These are phyloP conservation scores for Trichoderma asperelloides DNA, from an alignment of 495 filamentous ascomycete genomes.

Conservation along the genomic window DNA sequence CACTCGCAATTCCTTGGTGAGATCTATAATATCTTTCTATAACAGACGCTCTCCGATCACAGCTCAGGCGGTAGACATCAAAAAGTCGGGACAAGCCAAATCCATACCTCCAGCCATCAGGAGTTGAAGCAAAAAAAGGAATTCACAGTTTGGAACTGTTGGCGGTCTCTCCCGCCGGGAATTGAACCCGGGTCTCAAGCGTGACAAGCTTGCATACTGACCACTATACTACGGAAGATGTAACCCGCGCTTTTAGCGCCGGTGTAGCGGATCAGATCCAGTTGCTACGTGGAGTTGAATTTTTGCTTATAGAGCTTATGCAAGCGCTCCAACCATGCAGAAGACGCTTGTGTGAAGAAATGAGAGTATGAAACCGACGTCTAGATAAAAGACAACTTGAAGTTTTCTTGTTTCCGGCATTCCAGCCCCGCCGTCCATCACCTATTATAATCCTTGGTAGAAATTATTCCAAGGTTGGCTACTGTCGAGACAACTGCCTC, in stretches of 20 bases:
- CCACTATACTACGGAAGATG: conserved; percentile 13
- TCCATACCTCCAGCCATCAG: background rate
- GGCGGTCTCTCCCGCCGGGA: conserved; percentile 12
- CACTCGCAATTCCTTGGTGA: background rate
- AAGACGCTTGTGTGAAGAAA: no score
- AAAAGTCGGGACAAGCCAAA: no score
- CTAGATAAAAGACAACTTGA: background rate
- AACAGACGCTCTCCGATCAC: no score
- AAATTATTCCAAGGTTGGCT: no score
- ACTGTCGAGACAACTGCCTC: no score
- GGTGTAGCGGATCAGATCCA: conserved; percentile 8
- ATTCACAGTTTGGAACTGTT: conserved; percentile 6
- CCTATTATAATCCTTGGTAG: no score
- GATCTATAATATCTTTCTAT: no score
- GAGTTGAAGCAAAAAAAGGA: background rate
- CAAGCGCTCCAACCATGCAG: no score
- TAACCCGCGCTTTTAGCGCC: background rate
- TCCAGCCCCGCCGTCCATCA: no score
- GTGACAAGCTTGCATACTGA: conserved; percentile 13
- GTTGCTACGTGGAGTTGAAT: background rate
- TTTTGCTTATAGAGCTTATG: background rate
- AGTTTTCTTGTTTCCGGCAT: no score
- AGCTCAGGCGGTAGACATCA: no score
- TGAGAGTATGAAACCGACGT: no score
- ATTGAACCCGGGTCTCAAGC: conserved; percentile 13